Evolutionary conservation across 83 land plant species (phyloP).

Genomic region (Picea abies): DNA sequence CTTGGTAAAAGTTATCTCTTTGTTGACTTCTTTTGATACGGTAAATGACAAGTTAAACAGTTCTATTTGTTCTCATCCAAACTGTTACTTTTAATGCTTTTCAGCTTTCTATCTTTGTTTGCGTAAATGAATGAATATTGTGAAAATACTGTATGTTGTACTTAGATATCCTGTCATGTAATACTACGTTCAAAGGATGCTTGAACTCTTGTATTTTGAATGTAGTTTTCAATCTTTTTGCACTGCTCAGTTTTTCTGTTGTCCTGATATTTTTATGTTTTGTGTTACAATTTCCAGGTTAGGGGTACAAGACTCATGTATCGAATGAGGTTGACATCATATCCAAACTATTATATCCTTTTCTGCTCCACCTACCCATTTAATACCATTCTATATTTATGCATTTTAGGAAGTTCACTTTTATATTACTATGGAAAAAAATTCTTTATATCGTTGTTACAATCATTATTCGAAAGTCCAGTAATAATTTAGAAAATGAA

Average conservation of each 20-base stretch:
- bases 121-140: not conserved
- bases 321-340: conserved; percentile 9
- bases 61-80: not conserved
- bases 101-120: not conserved
- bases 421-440: not conserved
- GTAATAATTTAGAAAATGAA: not conserved
- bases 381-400: not conserved
- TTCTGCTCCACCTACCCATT: not conserved
- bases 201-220: not conserved
- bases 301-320: conserved; percentile 8
- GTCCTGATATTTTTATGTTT: not conserved
- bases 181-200: not conserved
- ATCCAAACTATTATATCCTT: not conserved
- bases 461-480: not conserved
- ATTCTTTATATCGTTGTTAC: not conserved
- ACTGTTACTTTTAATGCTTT: not conserved
- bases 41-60: not conserved
- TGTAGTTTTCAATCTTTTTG: not conserved
- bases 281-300: conserved; percentile 6
- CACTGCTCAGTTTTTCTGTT: not conserved
- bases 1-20: not conserved
- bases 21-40: not conserved
- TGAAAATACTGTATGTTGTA: not conserved
- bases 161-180: not conserved
- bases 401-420: not conserved